Conservation (phyloP, 192 early-diverging fungal genomes). For the Coemansia sp. region DNA sequence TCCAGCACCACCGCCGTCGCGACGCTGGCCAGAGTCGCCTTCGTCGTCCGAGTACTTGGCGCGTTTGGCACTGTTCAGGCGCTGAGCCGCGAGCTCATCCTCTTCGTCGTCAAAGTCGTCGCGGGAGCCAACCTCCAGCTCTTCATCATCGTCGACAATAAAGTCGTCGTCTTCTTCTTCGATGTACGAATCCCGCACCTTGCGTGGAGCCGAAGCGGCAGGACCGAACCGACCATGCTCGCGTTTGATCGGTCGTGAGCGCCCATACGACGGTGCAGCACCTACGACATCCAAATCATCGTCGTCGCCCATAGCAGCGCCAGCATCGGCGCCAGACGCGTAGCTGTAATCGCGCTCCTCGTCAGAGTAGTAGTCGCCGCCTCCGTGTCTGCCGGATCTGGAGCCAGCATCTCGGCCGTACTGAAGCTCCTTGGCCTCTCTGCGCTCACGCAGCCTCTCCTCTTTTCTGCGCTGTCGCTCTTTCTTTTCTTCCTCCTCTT, state of each 20-base stretch:
- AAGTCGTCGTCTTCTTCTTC: conserved; percentile 53
- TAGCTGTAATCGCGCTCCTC: conserved; percentile 11
- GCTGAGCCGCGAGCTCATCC: conserved; percentile 31
- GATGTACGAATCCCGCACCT: conserved; percentile 17
- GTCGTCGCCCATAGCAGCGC: conserved; percentile 14
- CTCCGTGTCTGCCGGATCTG: conserved; percentile 8
- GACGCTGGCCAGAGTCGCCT: conserved; percentile 9
- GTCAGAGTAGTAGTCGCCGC: conserved; percentile 34
- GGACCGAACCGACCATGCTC: conserved; percentile 4
- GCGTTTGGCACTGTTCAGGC: conserved; percentile 37
- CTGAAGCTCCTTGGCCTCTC: conserved; percentile 30
- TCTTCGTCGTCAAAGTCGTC: conserved; percentile 53
- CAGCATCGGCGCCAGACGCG: conserved; percentile 10
- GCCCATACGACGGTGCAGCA: conserved; percentile 1
- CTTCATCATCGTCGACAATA: conserved; percentile 51
- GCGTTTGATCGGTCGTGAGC: conserved; percentile 15
- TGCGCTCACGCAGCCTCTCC: conserved; percentile 40
- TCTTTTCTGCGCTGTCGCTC: conserved; percentile 50
- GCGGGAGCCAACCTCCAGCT: conserved; percentile 50
- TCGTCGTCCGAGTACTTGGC: conserved; percentile 21
- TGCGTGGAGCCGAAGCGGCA: not conserved
- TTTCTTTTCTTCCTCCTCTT: conserved; percentile 40
- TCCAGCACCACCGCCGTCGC: not conserved
- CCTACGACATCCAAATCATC: not conserved
- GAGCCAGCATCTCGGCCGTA: conserved; percentile 7